Evolutionary conservation across 164 flowering plant genomes (phyloP), one percentile per base, ranked within the genome.

Genomic region (Chloranthus sessilifolius): DNA sequence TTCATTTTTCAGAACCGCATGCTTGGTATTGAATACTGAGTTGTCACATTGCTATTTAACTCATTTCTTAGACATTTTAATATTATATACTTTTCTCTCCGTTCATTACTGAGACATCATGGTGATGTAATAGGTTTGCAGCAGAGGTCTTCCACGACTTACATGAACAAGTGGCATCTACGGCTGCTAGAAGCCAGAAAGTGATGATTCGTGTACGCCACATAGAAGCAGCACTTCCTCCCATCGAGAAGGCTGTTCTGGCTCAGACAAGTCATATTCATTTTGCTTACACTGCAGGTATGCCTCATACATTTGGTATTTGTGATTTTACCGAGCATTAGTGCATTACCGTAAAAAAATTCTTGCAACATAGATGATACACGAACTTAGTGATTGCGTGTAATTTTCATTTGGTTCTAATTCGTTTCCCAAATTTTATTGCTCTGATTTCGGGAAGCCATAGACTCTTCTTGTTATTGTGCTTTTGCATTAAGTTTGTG

Each of bases 111-210:
- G 57, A 64, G 44, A 38, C 29, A 36, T 9, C 27, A n/a, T 67
- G 49, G 47, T 38, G 49, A 36, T 41, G 33, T 34, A 72, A 53
- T 70, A 94, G 99, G 61, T 89, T 94, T 74, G 95, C 99, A 33
- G 83, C 88, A 29, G 96, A 94, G 66, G 79, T 94, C 54, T 94
- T 88, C 47, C 99, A 87, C 71, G 96, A 89, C 30, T 67, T 89
- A 65, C 97, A 86, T 61, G 99, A 89, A 66, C 86, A 89, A 65
- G 82, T 87, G 47, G 64, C 67, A 52, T 53, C 63, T 39, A 87
- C 92, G 52, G 72, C 97, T 61, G 66, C 85, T 24, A 80, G 97
- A 74, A 84, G 97, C 66, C 88, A 72, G 63, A 80, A 75, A 52
- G 56, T 89, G 74, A 60, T 59, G 66, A 66, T 53, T 55, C 95